Percentiles rank a stretch among this genome's conserved stretches.
phyloP scores from a whole-genome alignment of 257 asterid genomes.

The Scutellaria minor region DNA sequence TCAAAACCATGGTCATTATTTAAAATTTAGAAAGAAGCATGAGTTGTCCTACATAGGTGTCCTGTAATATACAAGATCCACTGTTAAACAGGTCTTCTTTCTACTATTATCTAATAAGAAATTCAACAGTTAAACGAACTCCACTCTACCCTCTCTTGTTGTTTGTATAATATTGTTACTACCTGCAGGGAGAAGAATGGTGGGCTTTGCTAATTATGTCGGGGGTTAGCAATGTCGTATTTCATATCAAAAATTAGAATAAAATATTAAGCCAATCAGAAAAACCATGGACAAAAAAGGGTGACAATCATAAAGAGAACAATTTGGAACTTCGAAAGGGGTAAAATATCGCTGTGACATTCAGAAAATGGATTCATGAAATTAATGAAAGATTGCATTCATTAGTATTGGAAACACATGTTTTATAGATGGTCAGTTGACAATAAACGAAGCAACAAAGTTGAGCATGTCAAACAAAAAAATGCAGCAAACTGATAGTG shows the following conservation, averaged over 20 bases:
- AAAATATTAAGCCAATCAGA: too few relatives aligned
- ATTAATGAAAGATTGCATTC: not conserved
- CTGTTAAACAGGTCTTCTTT: not conserved
- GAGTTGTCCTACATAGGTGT: not conserved
- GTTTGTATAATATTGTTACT: not conserved
- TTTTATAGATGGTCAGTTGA: not conserved
- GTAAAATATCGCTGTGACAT: not conserved
- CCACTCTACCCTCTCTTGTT: slow-evolving; percentile 9
- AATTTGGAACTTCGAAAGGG: not conserved
- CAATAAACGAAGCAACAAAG: not conserved
- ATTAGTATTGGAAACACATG: not conserved
- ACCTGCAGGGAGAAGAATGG: too few relatives aligned
- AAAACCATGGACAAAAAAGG: not conserved
- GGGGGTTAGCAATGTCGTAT: slow-evolving; percentile 5
- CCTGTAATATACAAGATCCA: not conserved
- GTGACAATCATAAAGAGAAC: not conserved
- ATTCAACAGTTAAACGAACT: not conserved
- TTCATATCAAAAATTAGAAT: not conserved
- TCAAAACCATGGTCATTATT: not conserved
- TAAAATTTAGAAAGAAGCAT: slow-evolving; percentile 1
- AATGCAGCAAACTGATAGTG: not conserved
- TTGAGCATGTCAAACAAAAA: not conserved
- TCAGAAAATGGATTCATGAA: not conserved
- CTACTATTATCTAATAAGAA: not conserved
- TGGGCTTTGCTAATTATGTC: too few relatives aligned